Evolutionary conservation across 2,329 filamentous ascomycete species (phyloP), one percentile per base, ranked within the genome.

Genomic region (Pestalotiopsis sp.): DNA sequence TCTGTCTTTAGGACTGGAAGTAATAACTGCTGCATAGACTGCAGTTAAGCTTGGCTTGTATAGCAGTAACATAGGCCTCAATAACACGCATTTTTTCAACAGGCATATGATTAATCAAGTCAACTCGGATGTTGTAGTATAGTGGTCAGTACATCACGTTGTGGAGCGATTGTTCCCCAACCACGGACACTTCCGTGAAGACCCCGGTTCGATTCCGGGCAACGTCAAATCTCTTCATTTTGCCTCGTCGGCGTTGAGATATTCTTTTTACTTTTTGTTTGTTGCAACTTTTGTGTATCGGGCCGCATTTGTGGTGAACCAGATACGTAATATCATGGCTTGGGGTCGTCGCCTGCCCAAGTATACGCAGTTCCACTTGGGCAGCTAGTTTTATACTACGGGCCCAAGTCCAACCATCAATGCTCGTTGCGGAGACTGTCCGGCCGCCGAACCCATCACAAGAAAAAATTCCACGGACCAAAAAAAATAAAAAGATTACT

Each of bases 71-170:
- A 48, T 14, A 48, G 4, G 13, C 14, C 14, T 4, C 14, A 35
- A 35, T 35, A 35, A 35, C 6, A 5, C 30, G 3, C 7, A 35
- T 5, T 35, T 35, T 35, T 35, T 2, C 30, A 9, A 35, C 30
- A 35, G 9, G 14, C 14, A 48, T 0, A 14, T 48, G 13, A 14
- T 7, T 48, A 14, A 48, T 14, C 40, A 48, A n/a, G 13, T 48
- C 40, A 48, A 48, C 13, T 14, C 14, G 14, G 65, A 57, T 66
- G 65, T 61, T 56, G 48, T 66, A 66, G 65, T 66, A 66, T 66
- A 66, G 65, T 66, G 65, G 65, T 66, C 65, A 66, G 65, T 66
- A 66, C 57, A 59, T 61, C 65, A 66, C 65, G 58, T 66, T 66
- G 65, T 66, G 65, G 65, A 55, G 26, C 20, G 17, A n/a, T n/a